These are phyloP conservation scores for Coccinonectria pachysandricola DNA, from an alignment of 2,329 filamentous ascomycete species.

Conservation along the genomic window DNA sequence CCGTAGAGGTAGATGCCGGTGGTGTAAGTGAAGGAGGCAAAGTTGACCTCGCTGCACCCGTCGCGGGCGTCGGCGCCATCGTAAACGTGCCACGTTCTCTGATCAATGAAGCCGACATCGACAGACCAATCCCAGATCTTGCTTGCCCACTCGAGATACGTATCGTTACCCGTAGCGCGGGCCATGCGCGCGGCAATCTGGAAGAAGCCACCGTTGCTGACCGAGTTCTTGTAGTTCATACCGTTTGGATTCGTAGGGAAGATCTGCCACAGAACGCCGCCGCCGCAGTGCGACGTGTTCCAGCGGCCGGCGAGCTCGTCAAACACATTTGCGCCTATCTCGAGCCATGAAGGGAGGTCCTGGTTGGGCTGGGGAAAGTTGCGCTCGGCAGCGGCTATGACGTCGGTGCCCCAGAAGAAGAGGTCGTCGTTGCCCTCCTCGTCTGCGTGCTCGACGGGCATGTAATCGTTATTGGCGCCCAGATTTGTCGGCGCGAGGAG, in stretches of 20 bases:
- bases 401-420: slow-evolving; percentile 61
- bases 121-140: slow-evolving; percentile 58
- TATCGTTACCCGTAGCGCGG: slow-evolving; percentile 55
- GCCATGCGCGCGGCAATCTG: slow-evolving; percentile 68
- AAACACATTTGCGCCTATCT: slow-evolving; percentile 62
- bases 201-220: slow-evolving; percentile 76
- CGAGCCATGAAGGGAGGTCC: slow-evolving; percentile 50
- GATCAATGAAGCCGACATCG: slow-evolving; percentile 45
- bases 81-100: slow-evolving; percentile 40
- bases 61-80: slow-evolving; percentile 49
- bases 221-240: slow-evolving; percentile 72
- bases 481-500: slow-evolving; percentile 45
- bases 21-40: slow-evolving; percentile 54
- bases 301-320: slow-evolving; percentile 60
- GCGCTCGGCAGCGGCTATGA: slow-evolving; percentile 58
- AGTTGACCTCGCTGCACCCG: slow-evolving; percentile 44
- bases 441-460: slow-evolving; percentile 43
- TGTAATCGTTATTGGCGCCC: slow-evolving; percentile 48
- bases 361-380: slow-evolving; percentile 53
- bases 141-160: slow-evolving; percentile 56
- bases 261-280: slow-evolving; percentile 76
- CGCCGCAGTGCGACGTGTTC: slow-evolving; percentile 56
- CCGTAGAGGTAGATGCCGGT: slow-evolving; percentile 57
- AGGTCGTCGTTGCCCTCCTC: slow-evolving; percentile 67
- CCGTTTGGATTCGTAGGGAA: slow-evolving; percentile 62